Conservation (phyloP, 148 eudicot genomes). For the Amaranthus cruentus region DNA sequence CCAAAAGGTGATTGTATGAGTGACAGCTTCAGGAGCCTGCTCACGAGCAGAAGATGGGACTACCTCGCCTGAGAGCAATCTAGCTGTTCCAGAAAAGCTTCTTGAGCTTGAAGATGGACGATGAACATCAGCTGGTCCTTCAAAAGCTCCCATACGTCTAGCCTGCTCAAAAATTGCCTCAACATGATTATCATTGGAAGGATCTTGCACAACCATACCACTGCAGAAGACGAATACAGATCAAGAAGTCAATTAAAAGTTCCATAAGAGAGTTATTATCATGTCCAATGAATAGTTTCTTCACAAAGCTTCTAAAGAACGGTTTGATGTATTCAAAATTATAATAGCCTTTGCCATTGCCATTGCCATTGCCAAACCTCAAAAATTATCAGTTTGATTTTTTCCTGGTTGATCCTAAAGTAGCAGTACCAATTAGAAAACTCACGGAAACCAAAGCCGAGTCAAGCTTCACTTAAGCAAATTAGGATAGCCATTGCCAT, state of each 20-base stretch:
- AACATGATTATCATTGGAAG: conserved; percentile 40
- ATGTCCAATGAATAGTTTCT: neutral
- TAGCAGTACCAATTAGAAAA: too few species aligned
- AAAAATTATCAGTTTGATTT: too few species aligned
- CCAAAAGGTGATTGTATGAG: conserved; percentile 61
- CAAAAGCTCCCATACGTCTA: conserved; percentile 51
- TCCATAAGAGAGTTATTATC: neutral
- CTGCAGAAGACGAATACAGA: conserved; percentile 30
- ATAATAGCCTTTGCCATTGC: too few species aligned
- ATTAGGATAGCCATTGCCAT: too few species aligned
- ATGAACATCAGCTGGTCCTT: conserved; percentile 34
- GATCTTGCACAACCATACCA: conserved; percentile 80
- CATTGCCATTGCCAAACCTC: too few species aligned
- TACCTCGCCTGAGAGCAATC: conserved; percentile 66
- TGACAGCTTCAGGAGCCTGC: conserved; percentile 45
- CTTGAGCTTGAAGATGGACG: conserved; percentile 62
- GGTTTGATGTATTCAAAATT: too few species aligned
- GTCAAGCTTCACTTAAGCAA: too few species aligned
- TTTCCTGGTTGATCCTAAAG: too few species aligned
- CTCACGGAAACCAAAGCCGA: too few species aligned
- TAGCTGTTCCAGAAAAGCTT: conserved; percentile 65
- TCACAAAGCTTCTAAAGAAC: neutral
- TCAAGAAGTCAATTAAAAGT: neutral
- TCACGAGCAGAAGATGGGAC: conserved; percentile 38
- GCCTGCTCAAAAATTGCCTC: conserved; percentile 59